These are phyloP conservation scores for Sporothrix mexicana DNA, from an alignment of 2,329 filamentous ascomycete species.

Conservation along the genomic window DNA sequence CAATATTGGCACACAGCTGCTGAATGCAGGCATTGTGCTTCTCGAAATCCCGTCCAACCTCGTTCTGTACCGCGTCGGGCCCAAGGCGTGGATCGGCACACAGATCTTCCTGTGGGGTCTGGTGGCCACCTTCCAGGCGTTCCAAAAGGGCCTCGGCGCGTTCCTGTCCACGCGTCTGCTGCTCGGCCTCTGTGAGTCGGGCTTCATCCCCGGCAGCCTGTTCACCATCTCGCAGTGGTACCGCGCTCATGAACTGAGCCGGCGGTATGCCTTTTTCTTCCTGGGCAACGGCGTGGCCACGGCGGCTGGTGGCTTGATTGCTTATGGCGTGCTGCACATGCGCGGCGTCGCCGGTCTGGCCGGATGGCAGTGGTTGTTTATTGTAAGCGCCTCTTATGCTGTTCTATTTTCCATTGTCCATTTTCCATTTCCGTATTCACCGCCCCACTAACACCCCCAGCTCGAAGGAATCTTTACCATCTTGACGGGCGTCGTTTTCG, in stretches of 20 bases:
- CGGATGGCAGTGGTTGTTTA: slow-evolving; percentile 65
- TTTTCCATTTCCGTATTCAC: too few species aligned
- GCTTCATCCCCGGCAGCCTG: slow-evolving; percentile 60
- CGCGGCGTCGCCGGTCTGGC: slow-evolving; percentile 53
- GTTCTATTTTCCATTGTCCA: too few species aligned
- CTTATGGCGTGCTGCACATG: slow-evolving; percentile 57
- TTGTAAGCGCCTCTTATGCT: too few species aligned
- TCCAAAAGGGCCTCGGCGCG: slow-evolving; percentile 53
- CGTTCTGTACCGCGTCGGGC: slow-evolving; percentile 54
- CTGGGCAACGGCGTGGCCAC: slow-evolving; percentile 61
- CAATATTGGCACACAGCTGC: slow-evolving; percentile 53
- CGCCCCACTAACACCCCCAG: slow-evolving; percentile 36
- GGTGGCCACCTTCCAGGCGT: slow-evolving; percentile 61
- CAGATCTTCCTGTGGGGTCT: slow-evolving; percentile 61
- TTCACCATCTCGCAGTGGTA: slow-evolving; percentile 63
- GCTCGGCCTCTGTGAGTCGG: slow-evolving; percentile 58
- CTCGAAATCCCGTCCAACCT: slow-evolving; percentile 51
- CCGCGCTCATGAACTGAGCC: slow-evolving; percentile 57
- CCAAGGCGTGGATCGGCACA: slow-evolving; percentile 59
- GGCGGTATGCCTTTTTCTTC: slow-evolving; percentile 61
- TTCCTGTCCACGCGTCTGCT: slow-evolving; percentile 59
- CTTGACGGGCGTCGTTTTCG: slow-evolving; percentile 49
- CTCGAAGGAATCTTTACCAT: slow-evolving; percentile 62
- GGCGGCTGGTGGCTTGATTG: slow-evolving; percentile 50
- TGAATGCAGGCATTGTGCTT: slow-evolving; percentile 39